phyloP scores from a whole-genome alignment of 2,329 filamentous ascomycete species.

The Nectriaceae sp. region DNA sequence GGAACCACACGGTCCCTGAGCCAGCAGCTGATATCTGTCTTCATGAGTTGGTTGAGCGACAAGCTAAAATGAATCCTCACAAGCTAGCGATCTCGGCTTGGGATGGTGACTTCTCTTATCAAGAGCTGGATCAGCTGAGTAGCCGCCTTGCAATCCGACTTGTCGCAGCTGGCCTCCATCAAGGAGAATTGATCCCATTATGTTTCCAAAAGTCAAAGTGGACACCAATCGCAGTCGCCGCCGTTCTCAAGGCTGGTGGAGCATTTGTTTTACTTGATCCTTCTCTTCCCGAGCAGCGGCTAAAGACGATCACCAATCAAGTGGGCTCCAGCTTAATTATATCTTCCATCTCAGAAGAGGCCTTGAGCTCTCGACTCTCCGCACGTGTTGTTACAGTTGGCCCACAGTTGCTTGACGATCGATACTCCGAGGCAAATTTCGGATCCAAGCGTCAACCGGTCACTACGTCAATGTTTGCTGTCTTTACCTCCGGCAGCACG shows the following conservation, averaged over 20 bases:
- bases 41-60: neutral
- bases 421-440: neutral
- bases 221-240: conserved; percentile 4
- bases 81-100: conserved; percentile 27
- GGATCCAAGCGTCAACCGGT: neutral
- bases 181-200: conserved; percentile 7
- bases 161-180: conserved; percentile 6
- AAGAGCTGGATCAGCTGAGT: conserved; percentile 8
- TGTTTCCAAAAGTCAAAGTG: conserved; percentile 20
- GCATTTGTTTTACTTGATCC: neutral
- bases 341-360: neutral
- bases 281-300: neutral
- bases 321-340: neutral
- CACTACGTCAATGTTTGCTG: conserved; percentile 4
- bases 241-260: neutral
- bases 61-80: conserved; percentile 26
- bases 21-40: neutral
- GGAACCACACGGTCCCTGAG: neutral
- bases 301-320: neutral
- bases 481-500: conserved; percentile 20
- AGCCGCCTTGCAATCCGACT: conserved; percentile 4
- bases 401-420: neutral
- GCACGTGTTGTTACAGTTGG: neutral
- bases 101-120: conserved; percentile 26
- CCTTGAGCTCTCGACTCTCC: neutral